These are phyloP conservation scores for Zangia roseola DNA, from an alignment of 768 basidiomycete species.

Conservation along the genomic window DNA sequence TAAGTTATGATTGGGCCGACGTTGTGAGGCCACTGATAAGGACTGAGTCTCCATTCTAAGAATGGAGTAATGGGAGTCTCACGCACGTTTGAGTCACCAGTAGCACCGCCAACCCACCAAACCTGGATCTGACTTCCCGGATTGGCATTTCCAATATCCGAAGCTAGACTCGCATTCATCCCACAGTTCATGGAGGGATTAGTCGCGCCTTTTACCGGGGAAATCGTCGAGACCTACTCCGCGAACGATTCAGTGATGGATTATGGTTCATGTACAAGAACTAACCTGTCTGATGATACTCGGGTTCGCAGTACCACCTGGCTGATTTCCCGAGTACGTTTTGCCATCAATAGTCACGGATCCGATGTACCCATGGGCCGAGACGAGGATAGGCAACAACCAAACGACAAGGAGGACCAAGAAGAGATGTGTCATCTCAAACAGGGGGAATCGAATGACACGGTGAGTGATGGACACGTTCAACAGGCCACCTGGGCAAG, in stretches of 20 bases:
- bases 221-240: conserved; percentile 34
- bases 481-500: conserved; percentile 19
- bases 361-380: conserved; percentile 31
- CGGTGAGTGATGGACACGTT: conserved; percentile 13
- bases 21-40: conserved; percentile 49
- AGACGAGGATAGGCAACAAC: conserved; percentile 21
- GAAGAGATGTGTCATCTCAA: conserved; percentile 17
- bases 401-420: conserved; percentile 7
- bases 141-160: conserved; percentile 51
- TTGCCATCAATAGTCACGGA: conserved; percentile 31
- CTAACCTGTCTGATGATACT: conserved; percentile 45
- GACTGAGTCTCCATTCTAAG: neutral
- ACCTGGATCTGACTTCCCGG: conserved; percentile 56
- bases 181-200: conserved; percentile 65
- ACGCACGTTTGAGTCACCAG: conserved; percentile 36
- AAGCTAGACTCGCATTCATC: conserved; percentile 46
- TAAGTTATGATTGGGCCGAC: conserved; percentile 74
- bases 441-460: neutral
- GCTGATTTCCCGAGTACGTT: conserved; percentile 28
- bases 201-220: conserved; percentile 53
- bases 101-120: conserved; percentile 50
- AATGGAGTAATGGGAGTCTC: neutral
- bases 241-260: neutral
- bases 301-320: conserved; percentile 34
- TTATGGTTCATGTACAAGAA: neutral